phyloP scores from a whole-genome alignment of 805 yeast species.

The Candida insectalens region DNA sequence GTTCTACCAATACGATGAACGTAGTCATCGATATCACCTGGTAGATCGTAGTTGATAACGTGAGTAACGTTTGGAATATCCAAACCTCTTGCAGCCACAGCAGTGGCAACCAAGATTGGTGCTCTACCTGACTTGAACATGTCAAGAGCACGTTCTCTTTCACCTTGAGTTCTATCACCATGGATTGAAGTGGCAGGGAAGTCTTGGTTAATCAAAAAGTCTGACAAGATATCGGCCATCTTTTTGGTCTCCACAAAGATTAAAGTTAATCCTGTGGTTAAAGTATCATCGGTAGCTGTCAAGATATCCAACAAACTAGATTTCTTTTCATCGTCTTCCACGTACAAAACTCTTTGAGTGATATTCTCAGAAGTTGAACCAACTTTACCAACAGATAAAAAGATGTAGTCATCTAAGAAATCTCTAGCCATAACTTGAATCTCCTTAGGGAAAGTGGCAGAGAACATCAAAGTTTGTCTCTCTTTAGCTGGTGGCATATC shows the following conservation, averaged over 20 bases:
- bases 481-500: slow-evolving; percentile 90
- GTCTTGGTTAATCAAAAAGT: slow-evolving; percentile 77
- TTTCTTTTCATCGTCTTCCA: slow-evolving; percentile 89
- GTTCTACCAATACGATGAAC: slow-evolving; percentile 99
- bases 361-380: slow-evolving; percentile 99
- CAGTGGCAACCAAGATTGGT: slow-evolving; percentile 95
- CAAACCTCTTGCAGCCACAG: slow-evolving; percentile 99
- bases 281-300: slow-evolving; percentile 53
- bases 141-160: slow-evolving; percentile 95
- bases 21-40: slow-evolving; percentile 95
- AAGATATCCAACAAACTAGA: slow-evolving; percentile 83
- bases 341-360: slow-evolving; percentile 86
- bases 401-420: slow-evolving; percentile 90
- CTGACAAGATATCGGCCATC: slow-evolving; percentile 94
- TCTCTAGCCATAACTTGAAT: slow-evolving; percentile 96
- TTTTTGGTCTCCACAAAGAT: slow-evolving; percentile 97
- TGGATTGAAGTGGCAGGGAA: slow-evolving; percentile 98
- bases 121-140: slow-evolving; percentile 88
- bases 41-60: slow-evolving; percentile 95
- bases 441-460: slow-evolving; percentile 98
- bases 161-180: slow-evolving; percentile 97
- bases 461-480: slow-evolving; percentile 97
- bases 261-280: slow-evolving; percentile 66
- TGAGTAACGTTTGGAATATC: slow-evolving; percentile 99
- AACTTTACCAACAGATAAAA: slow-evolving; percentile 96